phyloP scores from a whole-genome alignment of 768 basidiomycete genomes.

The Fibroporia radiculosa region DNA sequence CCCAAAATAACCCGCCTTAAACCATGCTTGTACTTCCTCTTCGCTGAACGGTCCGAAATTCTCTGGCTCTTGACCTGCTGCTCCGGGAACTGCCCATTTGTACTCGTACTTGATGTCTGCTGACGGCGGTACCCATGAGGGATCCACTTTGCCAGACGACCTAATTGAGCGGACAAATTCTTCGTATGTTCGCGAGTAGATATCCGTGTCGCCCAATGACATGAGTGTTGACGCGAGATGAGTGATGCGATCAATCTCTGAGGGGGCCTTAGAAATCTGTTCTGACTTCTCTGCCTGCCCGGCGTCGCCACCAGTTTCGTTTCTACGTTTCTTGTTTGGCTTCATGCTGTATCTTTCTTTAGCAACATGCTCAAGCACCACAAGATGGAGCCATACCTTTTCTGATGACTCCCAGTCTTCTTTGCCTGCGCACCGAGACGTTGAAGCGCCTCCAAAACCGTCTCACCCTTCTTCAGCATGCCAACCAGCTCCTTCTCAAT shows the following conservation, averaged over 20 bases:
- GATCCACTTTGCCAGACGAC: constrained; percentile 58
- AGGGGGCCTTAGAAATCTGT: constrained; percentile 11
- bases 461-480: constrained; percentile 84
- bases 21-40: constrained; percentile 77
- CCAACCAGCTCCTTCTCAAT: constrained; percentile 62
- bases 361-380: neutral
- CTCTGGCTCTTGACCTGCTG: constrained; percentile 36
- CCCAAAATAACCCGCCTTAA: constrained; percentile 77
- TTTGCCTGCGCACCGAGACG: constrained; percentile 70
- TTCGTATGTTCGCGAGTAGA: constrained; percentile 83
- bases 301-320: constrained; percentile 20
- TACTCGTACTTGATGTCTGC: constrained; percentile 77
- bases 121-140: constrained; percentile 68
- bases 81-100: constrained; percentile 59
- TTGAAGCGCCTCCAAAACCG: constrained; percentile 82
- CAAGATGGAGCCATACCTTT: constrained; percentile 12
- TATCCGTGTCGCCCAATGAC: constrained; percentile 77
- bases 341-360: constrained; percentile 19
- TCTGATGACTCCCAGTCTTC: constrained; percentile 25
- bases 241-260: constrained; percentile 71
- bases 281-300: constrained; percentile 45
- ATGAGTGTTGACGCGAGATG: constrained; percentile 84
- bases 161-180: constrained; percentile 74
- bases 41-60: constrained; percentile 77
- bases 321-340: constrained; percentile 26